Percentiles rank a stretch among this genome's conserved stretches.
Evolutionary conservation across 148 eudicot species (phyloP).

Genomic region (Simmondsia chinensis): DNA sequence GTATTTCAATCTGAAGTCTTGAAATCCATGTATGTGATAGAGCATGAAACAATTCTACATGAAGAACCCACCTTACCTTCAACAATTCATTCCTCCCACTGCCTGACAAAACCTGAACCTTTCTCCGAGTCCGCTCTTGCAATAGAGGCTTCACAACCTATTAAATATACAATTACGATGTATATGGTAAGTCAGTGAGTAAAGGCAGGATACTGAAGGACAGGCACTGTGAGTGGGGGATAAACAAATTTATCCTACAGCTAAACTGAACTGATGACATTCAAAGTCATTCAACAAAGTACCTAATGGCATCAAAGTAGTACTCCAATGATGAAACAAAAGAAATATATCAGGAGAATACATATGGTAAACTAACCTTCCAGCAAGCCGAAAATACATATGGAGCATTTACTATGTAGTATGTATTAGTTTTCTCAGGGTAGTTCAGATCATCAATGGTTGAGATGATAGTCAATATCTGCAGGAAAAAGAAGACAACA

Average conservation of each 20-base stretch:
- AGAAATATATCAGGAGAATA: not conserved
- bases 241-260: too few species aligned
- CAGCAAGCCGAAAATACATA: constrained; percentile 88
- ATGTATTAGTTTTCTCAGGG: constrained; percentile 83
- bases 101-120: constrained; percentile 69
- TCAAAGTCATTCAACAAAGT: too few species aligned
- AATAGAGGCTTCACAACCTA: constrained; percentile 83
- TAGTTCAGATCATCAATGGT: constrained; percentile 83
- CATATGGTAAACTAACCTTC: constrained; percentile 42
- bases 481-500: constrained; percentile 19
- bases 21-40: too few species aligned
- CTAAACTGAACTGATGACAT: too few species aligned
- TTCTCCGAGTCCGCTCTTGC: constrained; percentile 80
- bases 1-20: too few species aligned
- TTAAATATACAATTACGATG: not conserved
- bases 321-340: not conserved
- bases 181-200: not conserved
- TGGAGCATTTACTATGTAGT: constrained; percentile 82
- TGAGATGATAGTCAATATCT: constrained; percentile 70
- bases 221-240: too few species aligned
- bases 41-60: too few species aligned
- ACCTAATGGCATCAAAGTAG: not conserved
- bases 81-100: constrained; percentile 63
- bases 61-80: too few species aligned
- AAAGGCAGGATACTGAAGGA: too few species aligned